Conservation (phyloP, 305 asterid species). For the Euphrasia arctica region DNA sequence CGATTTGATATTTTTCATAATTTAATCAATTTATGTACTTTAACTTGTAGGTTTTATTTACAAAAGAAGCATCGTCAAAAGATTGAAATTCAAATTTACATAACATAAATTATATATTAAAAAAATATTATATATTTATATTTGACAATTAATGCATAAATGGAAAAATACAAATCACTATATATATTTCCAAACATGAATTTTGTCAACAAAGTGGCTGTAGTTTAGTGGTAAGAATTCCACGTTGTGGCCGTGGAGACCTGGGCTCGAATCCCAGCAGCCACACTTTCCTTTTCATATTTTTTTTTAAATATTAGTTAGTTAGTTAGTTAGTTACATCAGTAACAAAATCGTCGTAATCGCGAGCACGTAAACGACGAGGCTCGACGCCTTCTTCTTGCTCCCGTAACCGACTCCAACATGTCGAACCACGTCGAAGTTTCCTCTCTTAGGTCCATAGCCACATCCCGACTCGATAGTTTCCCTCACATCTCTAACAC, state of each 20-base stretch:
- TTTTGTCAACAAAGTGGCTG: slow-evolving; percentile 51
- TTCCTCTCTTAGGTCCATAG: slow-evolving; percentile 72
- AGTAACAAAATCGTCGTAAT: slow-evolving; percentile 18
- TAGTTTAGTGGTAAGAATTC: slow-evolving; percentile 99
- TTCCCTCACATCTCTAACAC: slow-evolving; percentile 44
- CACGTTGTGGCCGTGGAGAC: slow-evolving; percentile 99
- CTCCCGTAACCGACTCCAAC: slow-evolving; percentile 35
- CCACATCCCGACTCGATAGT: slow-evolving; percentile 65
- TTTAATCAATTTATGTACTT: too few relatives aligned
- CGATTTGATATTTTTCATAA: too few relatives aligned
- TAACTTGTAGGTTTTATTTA: too few relatives aligned
- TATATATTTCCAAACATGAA: too few relatives aligned
- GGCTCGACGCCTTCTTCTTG: slow-evolving; percentile 26
- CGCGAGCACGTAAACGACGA: slow-evolving; percentile 33
- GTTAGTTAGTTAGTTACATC: too few relatives aligned
- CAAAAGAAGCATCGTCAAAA: too few relatives aligned
- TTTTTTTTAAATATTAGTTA: too few relatives aligned
- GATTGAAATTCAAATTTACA: too few relatives aligned
- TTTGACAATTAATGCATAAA: too few relatives aligned
- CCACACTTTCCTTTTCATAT: slow-evolving; percentile 40
- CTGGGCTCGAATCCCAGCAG: slow-evolving; percentile 99
- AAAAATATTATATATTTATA: too few relatives aligned
- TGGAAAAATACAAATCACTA: too few relatives aligned
- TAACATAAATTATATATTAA: too few relatives aligned
- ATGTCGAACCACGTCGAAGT: slow-evolving; percentile 58